phyloP scores from a whole-genome alignment of 805 yeast genomes.

The Saturnispora saitoi region DNA sequence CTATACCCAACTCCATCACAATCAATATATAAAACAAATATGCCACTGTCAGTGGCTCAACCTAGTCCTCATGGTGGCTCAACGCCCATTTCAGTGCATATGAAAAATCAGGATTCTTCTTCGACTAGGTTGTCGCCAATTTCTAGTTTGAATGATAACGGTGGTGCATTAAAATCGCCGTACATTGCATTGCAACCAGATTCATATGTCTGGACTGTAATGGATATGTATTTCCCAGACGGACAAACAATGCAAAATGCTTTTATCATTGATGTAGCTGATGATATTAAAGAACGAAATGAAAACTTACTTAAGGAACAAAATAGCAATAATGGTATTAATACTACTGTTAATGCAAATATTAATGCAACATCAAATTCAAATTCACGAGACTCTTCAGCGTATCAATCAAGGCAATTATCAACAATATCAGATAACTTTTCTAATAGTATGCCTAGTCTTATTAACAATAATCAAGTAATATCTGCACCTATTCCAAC shows the following conservation, averaged over 20 bases:
- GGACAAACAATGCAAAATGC: slow-evolving; percentile 66
- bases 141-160: background rate
- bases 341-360: background rate
- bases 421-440: background rate
- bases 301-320: background rate
- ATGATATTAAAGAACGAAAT: background rate
- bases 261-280: slow-evolving; percentile 40
- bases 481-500: slow-evolving; percentile 7
- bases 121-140: background rate
- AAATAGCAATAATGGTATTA: background rate
- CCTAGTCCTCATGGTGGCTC: slow-evolving; percentile 1
- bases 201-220: slow-evolving; percentile 43
- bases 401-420: background rate
- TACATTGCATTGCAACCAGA: slow-evolving; percentile 45
- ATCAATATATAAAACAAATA: background rate
- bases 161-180: background rate
- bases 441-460: background rate
- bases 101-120: background rate
- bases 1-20: slow-evolving; percentile 1
- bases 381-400: background rate
- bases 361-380: background rate
- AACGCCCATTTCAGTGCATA: background rate
- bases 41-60: background rate
- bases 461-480: background rate
- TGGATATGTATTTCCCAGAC: slow-evolving; percentile 54